Evolutionary conservation across 2,329 filamentous ascomycete species (phyloP).

Genomic region (Mycogone perniciosa): DNA sequence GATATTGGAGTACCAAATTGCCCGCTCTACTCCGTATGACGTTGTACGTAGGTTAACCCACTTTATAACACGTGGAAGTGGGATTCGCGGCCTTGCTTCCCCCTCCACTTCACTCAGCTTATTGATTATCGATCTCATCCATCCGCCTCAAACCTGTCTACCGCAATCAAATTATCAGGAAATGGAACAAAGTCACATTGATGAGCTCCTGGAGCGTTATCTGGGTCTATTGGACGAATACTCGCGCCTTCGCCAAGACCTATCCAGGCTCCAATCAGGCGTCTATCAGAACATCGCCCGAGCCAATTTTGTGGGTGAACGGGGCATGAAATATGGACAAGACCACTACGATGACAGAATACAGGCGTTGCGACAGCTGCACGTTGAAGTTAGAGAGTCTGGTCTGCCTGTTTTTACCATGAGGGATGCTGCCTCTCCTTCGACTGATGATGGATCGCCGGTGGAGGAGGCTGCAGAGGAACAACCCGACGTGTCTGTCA

Average conservation of each 20-base stretch:
- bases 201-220: slow-evolving; percentile 59
- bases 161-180: neutral
- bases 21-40: too few relatives aligned
- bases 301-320: slow-evolving; percentile 65
- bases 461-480: slow-evolving; percentile 4
- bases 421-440: neutral
- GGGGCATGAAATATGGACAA: slow-evolving; percentile 58
- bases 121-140: too few relatives aligned
- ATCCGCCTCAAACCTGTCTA: too few relatives aligned
- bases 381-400: slow-evolving; percentile 14
- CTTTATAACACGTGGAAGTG: too few relatives aligned
- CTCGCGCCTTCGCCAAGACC: slow-evolving; percentile 47
- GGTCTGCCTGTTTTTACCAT: slow-evolving; percentile 17
- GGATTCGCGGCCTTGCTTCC: too few relatives aligned
- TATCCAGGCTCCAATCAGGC: slow-evolving; percentile 47
- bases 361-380: slow-evolving; percentile 50
- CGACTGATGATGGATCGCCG: slow-evolving; percentile 1
- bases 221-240: slow-evolving; percentile 62
- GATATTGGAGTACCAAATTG: too few relatives aligned
- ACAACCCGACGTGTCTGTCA: neutral
- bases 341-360: slow-evolving; percentile 70
- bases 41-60: too few relatives aligned
- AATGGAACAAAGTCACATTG: slow-evolving; percentile 40
- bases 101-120: too few relatives aligned
- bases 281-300: slow-evolving; percentile 60